Base-by-base conservation (phyloP, 345 rosid species). In the Murraya paniculata region DNA sequence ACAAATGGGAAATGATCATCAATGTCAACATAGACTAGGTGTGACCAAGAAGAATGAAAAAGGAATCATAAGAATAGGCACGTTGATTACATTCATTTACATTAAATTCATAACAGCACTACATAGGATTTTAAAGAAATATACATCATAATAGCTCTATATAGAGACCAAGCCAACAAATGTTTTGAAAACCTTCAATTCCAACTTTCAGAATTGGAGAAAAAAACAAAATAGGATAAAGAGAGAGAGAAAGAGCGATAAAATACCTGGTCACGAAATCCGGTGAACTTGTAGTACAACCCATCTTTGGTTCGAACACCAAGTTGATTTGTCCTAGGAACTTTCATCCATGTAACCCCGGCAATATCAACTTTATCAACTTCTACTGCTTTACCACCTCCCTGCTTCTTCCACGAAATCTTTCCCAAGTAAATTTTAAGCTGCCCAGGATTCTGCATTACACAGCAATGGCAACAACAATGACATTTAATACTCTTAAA, bases 371-470 rank as follows among this genome's bases (percentile, higher is more conserved):
- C 79, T 83, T 91, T 91, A 59, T 92, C 98, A 39, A 96, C 98
- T 88, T 94, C 98, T 36, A 94, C 97, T 61, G 94, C 93, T 82
- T 94, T 96, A 59, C 99, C 99, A 69, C 99, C 99, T 33, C 98
- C 99, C 84, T 82, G 95, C 83, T 94, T 96, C 94, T 93, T 96
- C 99, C 99, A 96, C 72, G 81, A 81, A 55, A 96, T 94, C 0
- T 98, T 98, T 61, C 97, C 93, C 0, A 93, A 85, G 78, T 75
- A 81, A 13, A 96, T 86, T 81, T 90, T 96, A 62, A 94, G 88
- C 65, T 91, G 93, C 1, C 99, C 99, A 6, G 94, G 89, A 73
- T 92, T 96, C 98, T 96, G 87, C 88, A 86, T 61, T 31, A 38
- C 80, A 79, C 16, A 55, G 71, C 21, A 58, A 48, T 45, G 50